A percentile compares a stretch with the other conserved stretches of the same genome.
Evolutionary conservation across 1,284 basidiomycete genomes (phyloP).

Genomic region (Melampsora larici-populina): DNA sequence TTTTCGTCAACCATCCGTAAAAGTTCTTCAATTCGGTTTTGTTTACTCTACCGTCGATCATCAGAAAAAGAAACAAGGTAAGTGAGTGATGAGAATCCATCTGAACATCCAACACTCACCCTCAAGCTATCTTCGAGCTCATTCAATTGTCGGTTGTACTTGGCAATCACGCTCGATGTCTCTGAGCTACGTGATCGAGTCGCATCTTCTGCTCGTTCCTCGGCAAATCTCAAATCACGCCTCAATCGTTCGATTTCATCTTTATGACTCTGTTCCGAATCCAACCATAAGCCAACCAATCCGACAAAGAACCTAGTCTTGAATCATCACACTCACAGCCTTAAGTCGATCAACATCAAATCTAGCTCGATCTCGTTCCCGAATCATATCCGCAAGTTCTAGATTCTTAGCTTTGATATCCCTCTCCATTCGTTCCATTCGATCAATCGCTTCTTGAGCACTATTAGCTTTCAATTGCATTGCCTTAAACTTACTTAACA

Average conservation of each 20-base stretch:
- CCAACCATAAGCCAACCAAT: constrained; percentile 1
- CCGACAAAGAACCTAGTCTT: not conserved
- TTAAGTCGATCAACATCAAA: constrained; percentile 97
- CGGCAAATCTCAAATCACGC: constrained; percentile 92
- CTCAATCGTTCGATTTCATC: constrained; percentile 91
- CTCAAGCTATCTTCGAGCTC: constrained; percentile 91
- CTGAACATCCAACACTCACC: constrained; percentile 58
- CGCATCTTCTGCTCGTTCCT: constrained; percentile 93
- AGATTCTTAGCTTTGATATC: constrained; percentile 98
- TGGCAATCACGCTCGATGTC: constrained; percentile 78
- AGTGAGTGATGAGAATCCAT: not conserved
- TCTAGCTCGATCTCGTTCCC: constrained; percentile 90
- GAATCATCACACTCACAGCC: constrained; percentile 57
- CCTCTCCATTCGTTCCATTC: constrained; percentile 98
- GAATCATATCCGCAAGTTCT: constrained; percentile 97
- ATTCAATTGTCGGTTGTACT: constrained; percentile 92
- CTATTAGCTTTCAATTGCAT: constrained; percentile 98
- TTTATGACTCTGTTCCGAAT: constrained; percentile 66
- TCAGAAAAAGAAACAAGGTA: not conserved
- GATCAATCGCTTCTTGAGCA: constrained; percentile 97
- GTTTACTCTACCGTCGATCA: constrained; percentile 71
- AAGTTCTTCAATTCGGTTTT: constrained; percentile 89
- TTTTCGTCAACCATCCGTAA: constrained; percentile 73
- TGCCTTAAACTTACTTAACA: constrained; percentile 95
- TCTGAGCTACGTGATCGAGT: constrained; percentile 87